Evolutionary conservation across 2,329 filamentous ascomycete genomes (phyloP).

Genomic region (Fusarium humuli): DNA sequence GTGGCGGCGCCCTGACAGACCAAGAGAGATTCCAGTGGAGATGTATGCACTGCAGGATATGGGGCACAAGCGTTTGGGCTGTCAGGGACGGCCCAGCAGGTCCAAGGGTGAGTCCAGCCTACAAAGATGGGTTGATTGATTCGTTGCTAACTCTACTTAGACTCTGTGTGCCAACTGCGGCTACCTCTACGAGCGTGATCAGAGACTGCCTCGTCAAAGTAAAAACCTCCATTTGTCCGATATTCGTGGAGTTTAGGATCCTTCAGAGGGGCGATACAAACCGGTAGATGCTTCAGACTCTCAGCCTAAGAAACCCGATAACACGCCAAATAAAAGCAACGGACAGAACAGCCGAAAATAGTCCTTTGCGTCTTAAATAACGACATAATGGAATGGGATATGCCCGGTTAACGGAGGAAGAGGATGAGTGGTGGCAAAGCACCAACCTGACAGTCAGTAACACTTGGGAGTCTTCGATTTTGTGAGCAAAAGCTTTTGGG

Average conservation of each 20-base stretch:
- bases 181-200: constrained; percentile 87
- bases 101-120: constrained; percentile 72
- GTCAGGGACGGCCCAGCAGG: constrained; percentile 91
- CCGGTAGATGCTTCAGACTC: constrained; percentile 23
- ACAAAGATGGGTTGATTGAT: neutral
- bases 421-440: constrained; percentile 7
- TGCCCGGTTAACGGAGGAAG: constrained; percentile 18
- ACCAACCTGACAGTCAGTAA: constrained; percentile 21
- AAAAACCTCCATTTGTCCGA: constrained; percentile 55
- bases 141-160: constrained; percentile 56
- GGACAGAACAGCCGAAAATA: constrained; percentile 5
- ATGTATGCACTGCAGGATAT: constrained; percentile 87
- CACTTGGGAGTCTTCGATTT: constrained; percentile 43
- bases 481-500: constrained; percentile 45
- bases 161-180: constrained; percentile 95
- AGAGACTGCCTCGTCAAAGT: constrained; percentile 73
- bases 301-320: constrained; percentile 7
- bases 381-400: constrained; percentile 7
- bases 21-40: constrained; percentile 86
- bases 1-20: constrained; percentile 76
- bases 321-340: constrained; percentile 22
- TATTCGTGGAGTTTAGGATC: constrained; percentile 49
- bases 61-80: constrained; percentile 93
- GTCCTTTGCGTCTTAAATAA: neutral
- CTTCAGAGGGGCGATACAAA: constrained; percentile 36